Conservation (phyloP, 139 green algal species). For the Chlorella sp. region DNA sequence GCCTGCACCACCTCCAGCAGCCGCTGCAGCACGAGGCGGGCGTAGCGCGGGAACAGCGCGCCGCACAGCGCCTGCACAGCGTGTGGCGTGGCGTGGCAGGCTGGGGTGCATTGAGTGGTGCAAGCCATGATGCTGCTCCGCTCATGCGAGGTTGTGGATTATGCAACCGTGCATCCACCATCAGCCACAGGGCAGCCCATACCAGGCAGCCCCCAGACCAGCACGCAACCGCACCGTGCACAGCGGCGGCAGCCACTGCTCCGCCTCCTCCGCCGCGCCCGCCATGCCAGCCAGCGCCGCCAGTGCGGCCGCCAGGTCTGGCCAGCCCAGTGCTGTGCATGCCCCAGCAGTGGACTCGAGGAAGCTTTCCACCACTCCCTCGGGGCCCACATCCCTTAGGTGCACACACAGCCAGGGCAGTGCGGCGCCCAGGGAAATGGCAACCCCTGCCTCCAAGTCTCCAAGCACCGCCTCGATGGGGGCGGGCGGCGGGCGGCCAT, state of each 20-base stretch:
- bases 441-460: constrained; percentile 64
- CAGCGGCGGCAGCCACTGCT: constrained; percentile 34
- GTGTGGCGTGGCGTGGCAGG: too few relatives aligned
- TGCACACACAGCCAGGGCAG: constrained; percentile 84
- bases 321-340: constrained; percentile 53
- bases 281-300: constrained; percentile 31
- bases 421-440: constrained; percentile 69
- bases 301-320: constrained; percentile 47
- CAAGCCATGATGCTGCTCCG: too few relatives aligned
- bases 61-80: constrained; percentile 23
- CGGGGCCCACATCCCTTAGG: constrained; percentile 33
- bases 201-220: too few relatives aligned
- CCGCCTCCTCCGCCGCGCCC: constrained; percentile 1
- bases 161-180: too few relatives aligned
- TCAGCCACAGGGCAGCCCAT: too few relatives aligned
- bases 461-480: constrained; percentile 75
- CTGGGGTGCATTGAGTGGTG: too few relatives aligned
- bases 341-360: constrained; percentile 38
- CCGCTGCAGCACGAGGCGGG: constrained; percentile 42
- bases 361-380: constrained; percentile 29
- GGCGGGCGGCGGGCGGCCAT: constrained; percentile 34
- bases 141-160: too few relatives aligned
- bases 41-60: constrained; percentile 60
- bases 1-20: constrained; percentile 52
- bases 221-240: constrained; percentile 27